Percentiles rank a stretch among this genome's conserved stretches.
These are phyloP conservation scores for Cladosporium austrohemisphaericum DNA, from an alignment of 2,329 filamentous ascomycete genomes.

Conservation along the genomic window DNA sequence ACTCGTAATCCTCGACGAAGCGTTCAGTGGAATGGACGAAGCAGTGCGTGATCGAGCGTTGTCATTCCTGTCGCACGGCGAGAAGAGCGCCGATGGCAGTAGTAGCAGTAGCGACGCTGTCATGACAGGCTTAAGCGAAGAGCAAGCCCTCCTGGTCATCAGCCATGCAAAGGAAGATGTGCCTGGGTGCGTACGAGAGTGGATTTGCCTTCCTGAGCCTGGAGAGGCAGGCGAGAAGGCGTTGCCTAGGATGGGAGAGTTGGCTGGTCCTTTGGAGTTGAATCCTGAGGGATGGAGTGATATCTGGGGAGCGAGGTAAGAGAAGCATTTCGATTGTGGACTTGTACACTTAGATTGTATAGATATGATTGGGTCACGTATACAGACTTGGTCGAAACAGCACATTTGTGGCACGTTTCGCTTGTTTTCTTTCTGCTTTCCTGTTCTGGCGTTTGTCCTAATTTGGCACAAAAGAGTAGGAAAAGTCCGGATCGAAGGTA, in stretches of 20 bases:
- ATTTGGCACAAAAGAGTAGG: too few relatives aligned
- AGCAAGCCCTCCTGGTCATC: slow-evolving; percentile 86
- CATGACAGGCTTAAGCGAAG: slow-evolving; percentile 60
- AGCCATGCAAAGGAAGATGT: slow-evolving; percentile 90
- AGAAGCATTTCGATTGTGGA: neutral
- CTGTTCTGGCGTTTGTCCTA: too few relatives aligned
- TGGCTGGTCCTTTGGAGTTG: slow-evolving; percentile 40
- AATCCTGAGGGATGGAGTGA: slow-evolving; percentile 29
- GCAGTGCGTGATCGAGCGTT: slow-evolving; percentile 79
- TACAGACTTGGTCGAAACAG: too few relatives aligned
- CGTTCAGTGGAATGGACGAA: slow-evolving; percentile 50
- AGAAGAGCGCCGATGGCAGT: slow-evolving; percentile 22
- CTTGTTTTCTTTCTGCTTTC: too few relatives aligned
- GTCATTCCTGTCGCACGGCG: slow-evolving; percentile 62
- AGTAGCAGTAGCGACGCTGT: slow-evolving; percentile 42
- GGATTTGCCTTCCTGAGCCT: slow-evolving; percentile 78
- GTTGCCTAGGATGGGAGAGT: slow-evolving; percentile 60
- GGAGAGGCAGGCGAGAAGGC: slow-evolving; percentile 64
- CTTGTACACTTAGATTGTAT: neutral
- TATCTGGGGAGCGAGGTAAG: slow-evolving; percentile 25
- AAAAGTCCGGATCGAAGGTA: too few relatives aligned
- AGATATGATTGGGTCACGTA: too few relatives aligned
- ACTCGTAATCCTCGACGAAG: slow-evolving; percentile 50
- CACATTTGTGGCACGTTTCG: too few relatives aligned
- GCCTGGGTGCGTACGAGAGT: slow-evolving; percentile 75